Conservation (phyloP, 345 rosid species). For the Eucalyptus paniculata region DNA sequence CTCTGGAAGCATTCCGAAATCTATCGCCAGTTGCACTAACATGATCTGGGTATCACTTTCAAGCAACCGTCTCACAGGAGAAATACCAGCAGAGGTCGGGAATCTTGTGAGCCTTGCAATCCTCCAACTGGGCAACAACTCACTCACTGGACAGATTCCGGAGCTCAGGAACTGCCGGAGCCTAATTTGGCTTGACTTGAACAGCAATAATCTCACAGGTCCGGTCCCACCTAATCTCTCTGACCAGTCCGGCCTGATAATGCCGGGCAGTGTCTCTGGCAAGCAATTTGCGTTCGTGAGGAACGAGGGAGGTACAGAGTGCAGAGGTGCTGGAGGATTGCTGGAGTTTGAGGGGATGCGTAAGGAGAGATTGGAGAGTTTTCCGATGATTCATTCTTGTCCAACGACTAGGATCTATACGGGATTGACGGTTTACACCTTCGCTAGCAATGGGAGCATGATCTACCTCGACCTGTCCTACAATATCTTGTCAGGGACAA, state of each 20-base stretch:
- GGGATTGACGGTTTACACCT: constrained; percentile 73
- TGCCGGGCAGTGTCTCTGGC: constrained; percentile 81
- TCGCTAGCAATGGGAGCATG: constrained; percentile 68
- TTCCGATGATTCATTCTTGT: constrained; percentile 88
- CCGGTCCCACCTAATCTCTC: constrained; percentile 56
- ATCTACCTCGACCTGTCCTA: constrained; percentile 88
- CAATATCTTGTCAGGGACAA: constrained; percentile 51
- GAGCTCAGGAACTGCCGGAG: constrained; percentile 69
- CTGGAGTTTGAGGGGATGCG: constrained; percentile 90
- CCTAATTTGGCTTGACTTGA: constrained; percentile 93
- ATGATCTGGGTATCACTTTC: constrained; percentile 93
- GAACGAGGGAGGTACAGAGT: constrained; percentile 92
- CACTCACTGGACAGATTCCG: constrained; percentile 66
- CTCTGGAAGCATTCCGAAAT: constrained; percentile 57
- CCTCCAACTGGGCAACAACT: constrained; percentile 83
- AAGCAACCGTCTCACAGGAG: constrained; percentile 57
- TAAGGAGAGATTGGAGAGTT: constrained; percentile 40
- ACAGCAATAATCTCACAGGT: constrained; percentile 67
- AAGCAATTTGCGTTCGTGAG: constrained; percentile 90
- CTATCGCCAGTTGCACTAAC: constrained; percentile 63
- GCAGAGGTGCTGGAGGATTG: constrained; percentile 97
- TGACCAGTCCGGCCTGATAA: constrained; percentile 52
- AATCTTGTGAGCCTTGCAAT: constrained; percentile 55
- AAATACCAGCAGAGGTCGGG: constrained; percentile 62
- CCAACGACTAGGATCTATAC: constrained; percentile 76